These are phyloP conservation scores for Ceratobasidium theobromae DNA, from an alignment of 1,284 basidiomycete species.

Conservation along the genomic window DNA sequence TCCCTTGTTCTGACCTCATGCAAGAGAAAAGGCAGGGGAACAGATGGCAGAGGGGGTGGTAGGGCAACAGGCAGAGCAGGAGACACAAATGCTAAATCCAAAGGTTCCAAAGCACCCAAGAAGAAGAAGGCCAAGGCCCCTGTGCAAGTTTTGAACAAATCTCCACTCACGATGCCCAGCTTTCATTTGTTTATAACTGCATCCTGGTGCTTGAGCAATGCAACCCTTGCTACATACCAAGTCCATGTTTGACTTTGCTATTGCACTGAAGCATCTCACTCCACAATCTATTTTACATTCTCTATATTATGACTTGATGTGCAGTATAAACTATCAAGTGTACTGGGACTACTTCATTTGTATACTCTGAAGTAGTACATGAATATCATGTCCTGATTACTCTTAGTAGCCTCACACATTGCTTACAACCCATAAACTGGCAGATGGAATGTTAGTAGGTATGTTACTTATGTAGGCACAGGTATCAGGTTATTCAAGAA, in stretches of 20 bases:
- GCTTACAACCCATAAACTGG: constrained; percentile 23
- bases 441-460: too few relatives aligned
- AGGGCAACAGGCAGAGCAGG: not conserved
- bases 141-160: not conserved
- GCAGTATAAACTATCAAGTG: too few relatives aligned
- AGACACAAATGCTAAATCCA: not conserved
- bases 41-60: not conserved
- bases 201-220: constrained; percentile 12
- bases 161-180: constrained; percentile 18
- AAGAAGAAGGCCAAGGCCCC: constrained; percentile 40
- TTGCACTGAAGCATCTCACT: not conserved
- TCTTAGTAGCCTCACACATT: too few relatives aligned
- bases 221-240: too few relatives aligned
- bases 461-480: too few relatives aligned
- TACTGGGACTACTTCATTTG: too few relatives aligned
- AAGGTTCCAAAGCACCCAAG: constrained; percentile 39
- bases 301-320: not conserved
- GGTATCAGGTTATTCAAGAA: too few relatives aligned
- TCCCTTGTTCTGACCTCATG: constrained; percentile 40
- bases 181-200: not conserved
- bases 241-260: too few relatives aligned
- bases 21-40: constrained; percentile 45
- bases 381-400: too few relatives aligned
- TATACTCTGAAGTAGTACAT: too few relatives aligned
- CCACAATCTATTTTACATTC: constrained; percentile 1